Evolutionary conservation across 2,329 filamentous ascomycete genomes (phyloP).

Genomic region (Alternaria sp.): DNA sequence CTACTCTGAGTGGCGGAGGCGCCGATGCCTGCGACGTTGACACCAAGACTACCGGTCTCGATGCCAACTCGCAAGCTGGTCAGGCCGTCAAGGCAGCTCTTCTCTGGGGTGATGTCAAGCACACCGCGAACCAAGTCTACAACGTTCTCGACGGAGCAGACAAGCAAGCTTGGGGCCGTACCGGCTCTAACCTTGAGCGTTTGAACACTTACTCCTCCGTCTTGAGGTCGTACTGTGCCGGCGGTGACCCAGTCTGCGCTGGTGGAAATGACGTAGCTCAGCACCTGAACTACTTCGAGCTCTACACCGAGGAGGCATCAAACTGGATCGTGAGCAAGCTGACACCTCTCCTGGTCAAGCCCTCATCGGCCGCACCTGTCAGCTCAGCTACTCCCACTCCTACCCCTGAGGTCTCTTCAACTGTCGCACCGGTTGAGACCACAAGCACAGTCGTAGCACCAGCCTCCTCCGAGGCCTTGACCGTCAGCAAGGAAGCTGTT

Average conservation of each 20-base stretch:
- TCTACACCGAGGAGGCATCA: constrained; percentile 7
- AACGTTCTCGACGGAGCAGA: constrained; percentile 13
- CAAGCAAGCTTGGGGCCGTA: constrained; percentile 9
- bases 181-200: constrained; percentile 5
- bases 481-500: not conserved
- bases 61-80: constrained; percentile 1
- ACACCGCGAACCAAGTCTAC: constrained; percentile 9
- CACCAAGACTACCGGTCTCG: not conserved
- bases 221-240: constrained; percentile 12
- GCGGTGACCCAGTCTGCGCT: constrained; percentile 7
- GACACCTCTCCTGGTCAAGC: constrained; percentile 4
- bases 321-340: constrained; percentile 9
- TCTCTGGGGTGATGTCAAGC: constrained; percentile 10
- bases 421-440: not conserved
- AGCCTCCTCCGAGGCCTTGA: not conserved
- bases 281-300: constrained; percentile 11
- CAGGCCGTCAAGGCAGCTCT: constrained; percentile 9
- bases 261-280: not conserved
- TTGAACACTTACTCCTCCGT: constrained; percentile 2
- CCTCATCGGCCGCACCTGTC: not conserved
- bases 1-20: constrained; percentile 8
- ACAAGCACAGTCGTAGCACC: not conserved
- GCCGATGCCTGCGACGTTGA: constrained; percentile 8
- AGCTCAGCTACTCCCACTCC: not conserved
- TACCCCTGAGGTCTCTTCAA: not conserved